Evolutionary conservation across 495 filamentous ascomycete genomes (phyloP).

Genomic region (Terfezia boudieri): DNA sequence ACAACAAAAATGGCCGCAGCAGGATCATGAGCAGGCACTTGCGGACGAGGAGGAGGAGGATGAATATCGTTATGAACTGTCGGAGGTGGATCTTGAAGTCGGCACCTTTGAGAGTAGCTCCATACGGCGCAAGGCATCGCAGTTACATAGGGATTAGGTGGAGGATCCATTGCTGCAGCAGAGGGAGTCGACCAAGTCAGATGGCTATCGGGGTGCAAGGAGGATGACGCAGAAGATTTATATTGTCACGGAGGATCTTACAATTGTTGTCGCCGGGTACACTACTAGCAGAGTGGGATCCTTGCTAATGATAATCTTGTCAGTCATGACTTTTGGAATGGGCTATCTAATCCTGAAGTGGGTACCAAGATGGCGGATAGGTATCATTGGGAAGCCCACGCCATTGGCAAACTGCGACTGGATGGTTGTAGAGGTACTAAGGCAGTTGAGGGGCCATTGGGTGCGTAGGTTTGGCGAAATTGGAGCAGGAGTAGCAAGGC

Average conservation of each 20-base stretch:
- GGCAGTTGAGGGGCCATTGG: too few species aligned
- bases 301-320: slow-evolving; percentile 43
- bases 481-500: too few species aligned
- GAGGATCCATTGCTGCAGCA: slow-evolving; percentile 53
- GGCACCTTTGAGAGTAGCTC: slow-evolving; percentile 18
- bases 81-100: slow-evolving; percentile 24
- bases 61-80: slow-evolving; percentile 20
- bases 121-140: slow-evolving; percentile 33
- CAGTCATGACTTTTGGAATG: slow-evolving; percentile 46
- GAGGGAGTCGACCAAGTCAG: slow-evolving; percentile 29
- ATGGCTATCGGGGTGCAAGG: slow-evolving; percentile 29
- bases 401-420: slow-evolving; percentile 55
- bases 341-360: slow-evolving; percentile 71
- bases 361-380: slow-evolving; percentile 70
- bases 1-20: slow-evolving; percentile 28
- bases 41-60: slow-evolving; percentile 30
- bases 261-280: slow-evolving; percentile 79
- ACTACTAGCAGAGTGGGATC: slow-evolving; percentile 47
- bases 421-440: slow-evolving; percentile 60
- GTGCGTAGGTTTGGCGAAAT: too few species aligned
- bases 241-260: slow-evolving; percentile 80
- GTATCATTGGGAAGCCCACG: slow-evolving; percentile 42
- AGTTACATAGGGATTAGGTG: slow-evolving; percentile 33
- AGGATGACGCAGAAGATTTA: slow-evolving; percentile 71
- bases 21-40: slow-evolving; percentile 30